Conservation (phyloP, 2,329 filamentous ascomycete species). For the Aureobasidium sp. region DNA sequence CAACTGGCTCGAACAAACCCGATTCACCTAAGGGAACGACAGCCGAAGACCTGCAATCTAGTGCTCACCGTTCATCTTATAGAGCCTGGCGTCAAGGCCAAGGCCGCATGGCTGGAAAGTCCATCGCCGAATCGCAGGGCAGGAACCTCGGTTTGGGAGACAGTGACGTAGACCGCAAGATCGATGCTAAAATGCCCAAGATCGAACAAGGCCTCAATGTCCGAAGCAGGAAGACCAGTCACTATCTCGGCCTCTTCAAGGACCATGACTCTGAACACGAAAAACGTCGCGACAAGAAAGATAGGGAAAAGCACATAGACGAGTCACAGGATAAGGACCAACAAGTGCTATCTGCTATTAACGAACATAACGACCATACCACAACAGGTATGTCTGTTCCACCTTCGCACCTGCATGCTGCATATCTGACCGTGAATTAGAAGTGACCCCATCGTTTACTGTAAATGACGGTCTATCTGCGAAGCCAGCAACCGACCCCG, state of each 20-base stretch:
- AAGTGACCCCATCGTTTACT: background rate
- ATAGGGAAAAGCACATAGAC: constrained; percentile 3
- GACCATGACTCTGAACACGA: constrained; percentile 52
- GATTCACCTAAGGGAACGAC: background rate
- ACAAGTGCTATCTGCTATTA: background rate
- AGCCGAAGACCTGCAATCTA: constrained; percentile 22
- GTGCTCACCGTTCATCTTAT: constrained; percentile 40
- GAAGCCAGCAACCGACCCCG: background rate
- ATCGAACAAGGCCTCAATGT: constrained; percentile 48
- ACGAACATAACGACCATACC: background rate
- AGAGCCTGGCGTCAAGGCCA: constrained; percentile 45
- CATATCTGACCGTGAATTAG: background rate
- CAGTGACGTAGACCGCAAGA: constrained; percentile 52
- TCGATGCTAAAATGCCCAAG: constrained; percentile 56
- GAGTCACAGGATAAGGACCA: background rate
- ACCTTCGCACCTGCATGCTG: background rate
- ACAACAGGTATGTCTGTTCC: background rate
- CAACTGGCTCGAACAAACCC: background rate
- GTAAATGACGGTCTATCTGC: background rate
- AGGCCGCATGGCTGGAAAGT: constrained; percentile 34
- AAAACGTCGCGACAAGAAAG: constrained; percentile 37
- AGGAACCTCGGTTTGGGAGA: constrained; percentile 33
- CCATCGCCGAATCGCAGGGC: constrained; percentile 31
- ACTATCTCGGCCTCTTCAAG: constrained; percentile 59
- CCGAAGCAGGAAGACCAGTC: constrained; percentile 58